Evolutionary conservation across 192 early-diverging fungal species (phyloP), one percentile per base, ranked within the genome.

Genomic region (Backusella parvicylindrica): DNA sequence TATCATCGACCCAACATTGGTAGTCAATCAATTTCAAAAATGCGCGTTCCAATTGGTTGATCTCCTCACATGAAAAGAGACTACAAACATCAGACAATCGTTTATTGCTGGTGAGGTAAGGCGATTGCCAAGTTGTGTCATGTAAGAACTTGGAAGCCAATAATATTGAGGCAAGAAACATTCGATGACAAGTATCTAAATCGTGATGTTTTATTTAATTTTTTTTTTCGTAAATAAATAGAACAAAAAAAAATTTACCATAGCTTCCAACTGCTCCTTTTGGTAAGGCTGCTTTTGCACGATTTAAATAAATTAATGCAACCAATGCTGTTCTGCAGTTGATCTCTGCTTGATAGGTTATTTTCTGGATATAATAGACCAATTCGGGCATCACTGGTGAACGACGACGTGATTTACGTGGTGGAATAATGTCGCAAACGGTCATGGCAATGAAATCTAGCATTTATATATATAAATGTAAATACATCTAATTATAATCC

Each of bases 1-100:
- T 28, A 35, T 78, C 73, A 67, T 71, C 70, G 0, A 82, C 77
- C 73, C 73, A 78, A 28, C 70, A 73, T 13, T 66, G 65, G 33
- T 81, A 71, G 11, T 78, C 70, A 18, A 82, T 78, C 13, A 75
- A 13, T 71, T 75, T 82, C 4, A 82, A 33, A 26, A 82, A 82
- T 2, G 69, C 73, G 15, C 49, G 70, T 31, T 82, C 80, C 26
- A 78, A 32, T 8, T 67, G 37, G 41, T 82, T 75, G 4, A 82
- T 72, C 6, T 78, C 77, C 9, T 70, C 18, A n/a, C 71, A 30
- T 1, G 73, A 60, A 37, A 70, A 82, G 5, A 82, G 68, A 8
- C 76, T 26, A 32, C 78, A 82, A 16, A 78, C 18, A 12, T 73
- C 65, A 12, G 38, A 64, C 15, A 82, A 40, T 15, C 28, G 77